Base-by-base conservation (phyloP, 2,329 filamentous ascomycete genomes). In the Didymella segeticola region DNA sequence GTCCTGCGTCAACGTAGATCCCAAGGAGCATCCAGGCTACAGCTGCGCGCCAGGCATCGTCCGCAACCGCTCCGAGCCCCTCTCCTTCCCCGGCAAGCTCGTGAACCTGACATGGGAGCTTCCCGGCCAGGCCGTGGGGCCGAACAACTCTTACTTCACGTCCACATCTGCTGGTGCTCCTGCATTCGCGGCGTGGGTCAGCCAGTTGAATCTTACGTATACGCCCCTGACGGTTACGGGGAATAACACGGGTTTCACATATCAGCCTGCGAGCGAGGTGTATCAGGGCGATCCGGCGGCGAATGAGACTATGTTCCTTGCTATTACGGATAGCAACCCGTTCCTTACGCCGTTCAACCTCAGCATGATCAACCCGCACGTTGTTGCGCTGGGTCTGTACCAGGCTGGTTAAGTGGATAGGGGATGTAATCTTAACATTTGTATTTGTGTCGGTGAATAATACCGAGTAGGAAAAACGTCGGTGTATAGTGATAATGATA, bases 141-240 rank as follows among this genome's bases (percentile, higher is more conserved):
- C 91, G 0, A 93, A 96, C 74, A 91, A 91, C 77, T 89, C 85
- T 68, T 96, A 96, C 70, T 77, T 91, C 42, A 93, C 91, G 0
- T 72, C 79, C 0, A 80, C 82, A 0, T 61, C 67, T 15, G 89
- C 87, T 0, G 80, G 80, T 2, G 63, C 72, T 3, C 88, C 91
- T 0, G 75, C 78, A 52, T 96, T 83, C 61, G 90, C 90, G 0
- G 83, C 86, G 0, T 96, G 90, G 89, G 88, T 90, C 1, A 83
- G 82, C 0, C 91, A 95, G 78, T 78, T 95, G 27, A 82, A 81
- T 68, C 47, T 81, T 23, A 81, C 79, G 2, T 82, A 81, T 70
- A 81, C 79, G 5, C 75, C 77, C 39, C 66, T 82, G 15, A 91
- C 90, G 58, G 79, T 89, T 11, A 95, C 91, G 0, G 84, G 80